Percentiles rank a stretch among this genome's conserved stretches.
Evolutionary conservation across 176 grass and related monocot species (phyloP).

Genomic region (Saccharum officinarum): DNA sequence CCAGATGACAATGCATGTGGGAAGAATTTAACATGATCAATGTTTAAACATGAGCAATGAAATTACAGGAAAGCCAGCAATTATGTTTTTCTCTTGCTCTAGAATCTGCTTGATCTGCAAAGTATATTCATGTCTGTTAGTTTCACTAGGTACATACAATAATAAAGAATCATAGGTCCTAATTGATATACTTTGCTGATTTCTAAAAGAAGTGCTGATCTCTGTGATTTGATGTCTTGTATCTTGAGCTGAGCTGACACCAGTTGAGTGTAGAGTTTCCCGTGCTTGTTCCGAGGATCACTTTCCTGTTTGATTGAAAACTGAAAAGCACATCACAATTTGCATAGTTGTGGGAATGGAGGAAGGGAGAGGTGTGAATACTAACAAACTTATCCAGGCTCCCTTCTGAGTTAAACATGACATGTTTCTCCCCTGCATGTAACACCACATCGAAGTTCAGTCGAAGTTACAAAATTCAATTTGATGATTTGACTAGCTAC

Average conservation of each 20-base stretch:
- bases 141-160: constrained; percentile 18
- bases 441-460: constrained; percentile 16
- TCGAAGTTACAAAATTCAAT: neutral
- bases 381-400: constrained; percentile 39
- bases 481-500: constrained; percentile 1
- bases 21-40: neutral
- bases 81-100: constrained; percentile 52
- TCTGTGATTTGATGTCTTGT: constrained; percentile 66
- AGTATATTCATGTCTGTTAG: constrained; percentile 29
- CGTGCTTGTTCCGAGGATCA: constrained; percentile 42
- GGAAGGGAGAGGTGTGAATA: neutral
- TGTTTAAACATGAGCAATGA: constrained; percentile 12
- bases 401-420: constrained; percentile 5
- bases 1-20: constrained; percentile 9
- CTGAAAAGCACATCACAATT: neutral
- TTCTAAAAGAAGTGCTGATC: constrained; percentile 44
- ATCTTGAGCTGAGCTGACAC: constrained; percentile 52
- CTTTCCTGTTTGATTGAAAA: constrained; percentile 44
- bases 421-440: constrained; percentile 43
- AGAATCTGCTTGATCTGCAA: constrained; percentile 61
- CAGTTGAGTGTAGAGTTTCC: constrained; percentile 36
- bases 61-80: constrained; percentile 61
- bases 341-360: neutral
- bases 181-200: constrained; percentile 58
- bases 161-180: neutral